These are phyloP conservation scores for Huntiella moniliformis DNA, from an alignment of 2,329 filamentous ascomycete genomes.

Conservation along the genomic window DNA sequence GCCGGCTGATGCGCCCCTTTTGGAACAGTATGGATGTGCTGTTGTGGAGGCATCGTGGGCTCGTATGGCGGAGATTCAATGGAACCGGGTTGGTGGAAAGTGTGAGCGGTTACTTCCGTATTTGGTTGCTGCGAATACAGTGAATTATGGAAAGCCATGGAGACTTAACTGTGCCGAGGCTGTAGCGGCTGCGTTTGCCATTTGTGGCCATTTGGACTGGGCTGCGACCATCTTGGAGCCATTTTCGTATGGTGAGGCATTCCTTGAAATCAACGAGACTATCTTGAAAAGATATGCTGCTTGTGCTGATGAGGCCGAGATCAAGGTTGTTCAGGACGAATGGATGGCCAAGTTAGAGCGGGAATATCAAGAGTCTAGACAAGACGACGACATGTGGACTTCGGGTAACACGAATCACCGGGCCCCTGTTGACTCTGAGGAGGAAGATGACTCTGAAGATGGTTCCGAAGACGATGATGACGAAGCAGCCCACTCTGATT, in stretches of 20 bases:
- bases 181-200: slow-evolving; percentile 77
- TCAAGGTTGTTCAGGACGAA: slow-evolving; percentile 68
- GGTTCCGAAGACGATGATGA: slow-evolving; percentile 30
- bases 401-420: slow-evolving; percentile 70
- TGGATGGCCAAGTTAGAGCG: slow-evolving; percentile 83
- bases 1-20: slow-evolving; percentile 59
- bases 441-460: slow-evolving; percentile 32
- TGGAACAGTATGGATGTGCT: slow-evolving; percentile 79
- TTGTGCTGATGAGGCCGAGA: slow-evolving; percentile 58
- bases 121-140: slow-evolving; percentile 85
- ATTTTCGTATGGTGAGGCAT: slow-evolving; percentile 76
- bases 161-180: slow-evolving; percentile 91
- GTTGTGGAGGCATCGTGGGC: slow-evolving; percentile 98
- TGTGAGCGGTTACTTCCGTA: slow-evolving; percentile 85
- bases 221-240: slow-evolving; percentile 63
- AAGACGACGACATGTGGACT: slow-evolving; percentile 68
- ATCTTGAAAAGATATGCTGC: slow-evolving; percentile 70
- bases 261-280: slow-evolving; percentile 75
- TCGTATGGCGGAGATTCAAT: slow-evolving; percentile 75
- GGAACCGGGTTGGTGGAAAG: slow-evolving; percentile 77
- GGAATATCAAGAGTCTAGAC: slow-evolving; percentile 68
- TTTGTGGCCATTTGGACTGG: slow-evolving; percentile 85
- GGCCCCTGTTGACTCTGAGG: slow-evolving; percentile 30
- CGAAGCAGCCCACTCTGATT: slow-evolving; percentile 25
- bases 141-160: slow-evolving; percentile 96